Percentiles rank a stretch among this genome's conserved stretches.
Conservation (phyloP, 352 stramenopile genomes). For the Pythium sukuiense region DNA sequence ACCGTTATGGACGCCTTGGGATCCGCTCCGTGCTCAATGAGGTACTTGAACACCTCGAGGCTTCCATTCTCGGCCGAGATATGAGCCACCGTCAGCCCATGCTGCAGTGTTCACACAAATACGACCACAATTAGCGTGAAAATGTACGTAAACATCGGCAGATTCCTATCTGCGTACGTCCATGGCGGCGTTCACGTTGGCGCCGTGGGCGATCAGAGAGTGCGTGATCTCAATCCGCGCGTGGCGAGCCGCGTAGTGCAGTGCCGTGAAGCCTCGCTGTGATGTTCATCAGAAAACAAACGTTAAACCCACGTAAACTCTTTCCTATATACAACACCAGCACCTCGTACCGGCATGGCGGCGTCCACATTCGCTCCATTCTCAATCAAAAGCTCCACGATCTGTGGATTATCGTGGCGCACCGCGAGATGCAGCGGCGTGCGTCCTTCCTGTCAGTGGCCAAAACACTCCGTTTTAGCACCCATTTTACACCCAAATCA, state of each 20-base stretch:
- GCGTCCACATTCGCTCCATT: constrained; percentile 23
- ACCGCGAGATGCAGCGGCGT: constrained; percentile 19
- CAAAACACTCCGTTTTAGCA: background rate
- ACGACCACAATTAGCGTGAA: background rate
- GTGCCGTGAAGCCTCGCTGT: constrained; percentile 22
- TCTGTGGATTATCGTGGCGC: constrained; percentile 16
- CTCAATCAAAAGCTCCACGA: constrained; percentile 18
- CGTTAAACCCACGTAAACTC: no score
- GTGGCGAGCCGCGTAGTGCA: constrained; percentile 24
- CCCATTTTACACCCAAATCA: background rate
- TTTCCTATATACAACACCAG: no score
- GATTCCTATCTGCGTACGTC: constrained; percentile 2
- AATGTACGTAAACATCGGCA: background rate
- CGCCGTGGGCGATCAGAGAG: constrained; percentile 21
- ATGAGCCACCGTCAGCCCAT: constrained; percentile 16
- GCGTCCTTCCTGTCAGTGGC: background rate
- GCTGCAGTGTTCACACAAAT: background rate
- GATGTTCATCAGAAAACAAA: no score
- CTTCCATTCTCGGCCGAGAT: constrained; percentile 19
- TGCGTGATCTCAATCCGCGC: constrained; percentile 15
- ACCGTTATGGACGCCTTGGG: constrained; percentile 14
- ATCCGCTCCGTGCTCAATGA: background rate
- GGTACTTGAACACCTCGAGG: constrained; percentile 6
- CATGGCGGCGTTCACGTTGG: constrained; percentile 19
- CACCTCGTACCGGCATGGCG: constrained; percentile 18